These are phyloP conservation scores for Verbena officinalis DNA, from an alignment of 257 asterid genomes.

Conservation along the genomic window DNA sequence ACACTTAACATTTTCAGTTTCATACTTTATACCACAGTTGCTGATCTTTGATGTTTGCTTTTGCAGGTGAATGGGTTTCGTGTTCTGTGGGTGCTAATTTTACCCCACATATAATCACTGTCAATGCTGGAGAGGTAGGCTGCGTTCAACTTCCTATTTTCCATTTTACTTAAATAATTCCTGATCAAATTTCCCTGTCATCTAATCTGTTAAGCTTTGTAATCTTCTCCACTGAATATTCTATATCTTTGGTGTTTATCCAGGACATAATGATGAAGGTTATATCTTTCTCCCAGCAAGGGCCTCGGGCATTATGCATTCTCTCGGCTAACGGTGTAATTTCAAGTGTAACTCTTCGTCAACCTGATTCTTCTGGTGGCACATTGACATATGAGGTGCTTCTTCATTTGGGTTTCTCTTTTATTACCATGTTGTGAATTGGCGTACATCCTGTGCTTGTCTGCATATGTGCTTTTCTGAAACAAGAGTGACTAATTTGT, in stretches of 20 bases:
- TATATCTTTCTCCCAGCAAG: slow-evolving; percentile 85
- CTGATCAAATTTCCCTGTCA: not conserved
- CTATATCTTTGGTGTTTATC: slow-evolving; percentile 7
- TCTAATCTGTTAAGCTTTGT: slow-evolving; percentile 2
- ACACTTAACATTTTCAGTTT: too few relatives aligned
- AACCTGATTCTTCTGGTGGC: slow-evolving; percentile 89
- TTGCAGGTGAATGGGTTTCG: slow-evolving; percentile 83
- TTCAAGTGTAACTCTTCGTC: slow-evolving; percentile 84
- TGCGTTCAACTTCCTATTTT: not conserved
- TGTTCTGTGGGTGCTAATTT: slow-evolving; percentile 82
- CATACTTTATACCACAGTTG: too few relatives aligned
- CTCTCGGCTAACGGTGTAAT: slow-evolving; percentile 82
- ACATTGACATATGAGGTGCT: slow-evolving; percentile 83
- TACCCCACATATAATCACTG: slow-evolving; percentile 80
- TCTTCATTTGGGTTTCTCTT: slow-evolving; percentile 8
- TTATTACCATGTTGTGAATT: not conserved
- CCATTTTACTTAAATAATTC: not conserved
- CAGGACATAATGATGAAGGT: slow-evolving; percentile 88
- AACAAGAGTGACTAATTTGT: too few relatives aligned
- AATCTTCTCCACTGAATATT: not conserved
- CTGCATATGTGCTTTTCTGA: not conserved
- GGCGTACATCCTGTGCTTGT: not conserved
- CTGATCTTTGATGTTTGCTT: slow-evolving; percentile 22
- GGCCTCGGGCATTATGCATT: slow-evolving; percentile 83
- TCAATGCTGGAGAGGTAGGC: slow-evolving; percentile 88